phyloP scores from a whole-genome alignment of 441 rosid species.

The Biscutella laevigata region DNA sequence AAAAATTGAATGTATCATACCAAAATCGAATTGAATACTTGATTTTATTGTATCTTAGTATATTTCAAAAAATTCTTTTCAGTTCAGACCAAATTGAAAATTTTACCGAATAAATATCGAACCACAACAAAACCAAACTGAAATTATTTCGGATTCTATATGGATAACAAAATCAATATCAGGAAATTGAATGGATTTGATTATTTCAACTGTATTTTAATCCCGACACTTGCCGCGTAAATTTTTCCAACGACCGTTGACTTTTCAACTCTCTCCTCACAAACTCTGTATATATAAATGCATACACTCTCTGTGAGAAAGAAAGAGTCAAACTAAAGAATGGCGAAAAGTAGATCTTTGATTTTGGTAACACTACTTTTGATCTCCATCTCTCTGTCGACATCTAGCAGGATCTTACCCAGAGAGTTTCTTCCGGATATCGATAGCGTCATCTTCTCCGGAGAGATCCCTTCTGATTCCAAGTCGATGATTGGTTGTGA shows the following conservation, averaged over 20 bases:
- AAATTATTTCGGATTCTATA: too few species aligned
- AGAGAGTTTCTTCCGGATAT: slow-evolving; percentile 22
- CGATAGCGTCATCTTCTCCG: slow-evolving; percentile 1
- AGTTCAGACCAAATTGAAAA: too few species aligned
- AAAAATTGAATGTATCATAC: too few species aligned
- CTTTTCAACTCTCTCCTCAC: slow-evolving; percentile 7
- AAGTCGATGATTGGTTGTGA: slow-evolving; percentile 20
- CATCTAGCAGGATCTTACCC: slow-evolving; percentile 19
- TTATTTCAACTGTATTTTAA: not conserved
- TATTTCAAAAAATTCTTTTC: too few species aligned
- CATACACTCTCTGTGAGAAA: not conserved
- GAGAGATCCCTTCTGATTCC: slow-evolving; percentile 17
- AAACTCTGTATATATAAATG: not conserved
- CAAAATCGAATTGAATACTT: too few species aligned
- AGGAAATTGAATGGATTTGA: too few species aligned
- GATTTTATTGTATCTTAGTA: too few species aligned
- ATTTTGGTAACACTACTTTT: slow-evolving; percentile 16
- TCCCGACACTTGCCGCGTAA: slow-evolving; percentile 31
- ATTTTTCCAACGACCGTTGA: slow-evolving; percentile 18
- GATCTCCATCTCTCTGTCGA: slow-evolving; percentile 9
- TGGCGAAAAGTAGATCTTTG: slow-evolving; percentile 13
- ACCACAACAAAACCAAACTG: too few species aligned
- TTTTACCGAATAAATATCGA: too few species aligned
- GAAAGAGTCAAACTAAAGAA: not conserved
- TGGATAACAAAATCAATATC: too few species aligned